Conservation (phyloP, 1,284 basidiomycete species). For the Cutaneotrichosporon arboriforme region DNA sequence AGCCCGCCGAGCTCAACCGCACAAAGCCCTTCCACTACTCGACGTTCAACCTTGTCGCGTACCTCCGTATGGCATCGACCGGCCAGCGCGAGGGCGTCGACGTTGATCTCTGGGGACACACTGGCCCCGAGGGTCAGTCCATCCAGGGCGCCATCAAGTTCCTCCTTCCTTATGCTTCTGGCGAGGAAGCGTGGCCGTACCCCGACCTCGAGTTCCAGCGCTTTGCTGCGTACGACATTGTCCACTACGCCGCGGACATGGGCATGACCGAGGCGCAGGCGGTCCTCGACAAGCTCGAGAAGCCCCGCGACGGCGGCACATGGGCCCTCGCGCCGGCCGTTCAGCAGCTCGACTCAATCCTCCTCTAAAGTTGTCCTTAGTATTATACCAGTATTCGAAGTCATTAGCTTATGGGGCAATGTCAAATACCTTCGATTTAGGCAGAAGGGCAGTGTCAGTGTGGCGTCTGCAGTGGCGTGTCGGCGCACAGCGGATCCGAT, state of each 20-base stretch:
- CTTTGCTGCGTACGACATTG: slow-evolving; percentile 6
- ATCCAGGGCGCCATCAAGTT: slow-evolving; percentile 7
- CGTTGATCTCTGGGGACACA: slow-evolving; percentile 17
- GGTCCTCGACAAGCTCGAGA: background rate
- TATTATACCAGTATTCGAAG: too few relatives aligned
- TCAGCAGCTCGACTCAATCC: slow-evolving; percentile 14
- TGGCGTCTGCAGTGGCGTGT: too few relatives aligned
- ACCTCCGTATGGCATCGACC: slow-evolving; percentile 9
- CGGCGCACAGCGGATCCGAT: too few relatives aligned
- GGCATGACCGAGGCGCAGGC: slow-evolving; percentile 4
- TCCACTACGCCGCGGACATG: slow-evolving; percentile 10
- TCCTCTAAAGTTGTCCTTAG: slow-evolving; percentile 1
- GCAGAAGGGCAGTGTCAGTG: too few relatives aligned
- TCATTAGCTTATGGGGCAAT: too few relatives aligned
- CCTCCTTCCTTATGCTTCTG: slow-evolving; percentile 1
- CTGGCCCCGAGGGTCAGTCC: slow-evolving; percentile 7
- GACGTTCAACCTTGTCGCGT: slow-evolving; percentile 10
- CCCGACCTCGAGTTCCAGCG: slow-evolving; percentile 4
- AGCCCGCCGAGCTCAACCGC: slow-evolving; percentile 10
- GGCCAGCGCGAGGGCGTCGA: slow-evolving; percentile 1
- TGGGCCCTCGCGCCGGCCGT: slow-evolving; percentile 8
- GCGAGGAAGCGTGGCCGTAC: slow-evolving; percentile 3
- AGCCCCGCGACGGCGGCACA: background rate
- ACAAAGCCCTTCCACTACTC: slow-evolving; percentile 8
- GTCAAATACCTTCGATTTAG: too few relatives aligned